Base-by-base conservation (phyloP, 306 rosid genomes). In the Malus sylvestris region DNA sequence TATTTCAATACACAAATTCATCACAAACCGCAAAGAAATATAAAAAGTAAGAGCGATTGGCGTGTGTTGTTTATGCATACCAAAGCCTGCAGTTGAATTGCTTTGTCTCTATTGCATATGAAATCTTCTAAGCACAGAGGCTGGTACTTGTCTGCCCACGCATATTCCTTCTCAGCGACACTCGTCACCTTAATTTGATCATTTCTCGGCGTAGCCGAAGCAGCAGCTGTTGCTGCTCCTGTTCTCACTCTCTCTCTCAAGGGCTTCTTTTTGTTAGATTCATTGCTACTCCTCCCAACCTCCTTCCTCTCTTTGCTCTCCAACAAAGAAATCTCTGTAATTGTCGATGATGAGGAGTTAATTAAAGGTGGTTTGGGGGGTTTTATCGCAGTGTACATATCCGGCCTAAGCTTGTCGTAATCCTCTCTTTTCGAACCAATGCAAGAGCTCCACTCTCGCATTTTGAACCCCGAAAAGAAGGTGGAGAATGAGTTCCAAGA, bases 141-240 rank as follows among this genome's bases (percentile, higher is more conserved):
- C 57, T 82, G 93, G 74, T 90, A 76, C 75, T 85, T 86, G 42
- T 85, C 53, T 45, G 94, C 97, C 98, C 97, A 91, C 10, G 15
- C 23, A 57, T 80, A 91, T 57, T 84, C 61, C 32, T 60, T 64
- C 15, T 42, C 75, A 22, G 23, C 71, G 29, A 23, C 75, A 30
- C 11, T 66, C 4, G 7, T 62, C 25, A 62, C 60, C 70, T 62
- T 29, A 15, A 16, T 32, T 62, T 62, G 38, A 10, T 62, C 55
- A 4, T 62, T 45, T 42, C 10, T 27, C 7, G 59, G 58, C 7
- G 13, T 19, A 59, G 57, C 55, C 0, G 3, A 18, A 16, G 18
- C 55, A 51, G 55, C 8, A 9, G 23, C 67, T 22, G 40, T n/a
- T n/a, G 55, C 9, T 10, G 20, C 32, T 19, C 3, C 73, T 52